A percentile compares a stretch with the other conserved stretches of the same genome.
phyloP scores from a whole-genome alignment of 2,329 filamentous ascomycete species.

The Claviceps arundinis region DNA sequence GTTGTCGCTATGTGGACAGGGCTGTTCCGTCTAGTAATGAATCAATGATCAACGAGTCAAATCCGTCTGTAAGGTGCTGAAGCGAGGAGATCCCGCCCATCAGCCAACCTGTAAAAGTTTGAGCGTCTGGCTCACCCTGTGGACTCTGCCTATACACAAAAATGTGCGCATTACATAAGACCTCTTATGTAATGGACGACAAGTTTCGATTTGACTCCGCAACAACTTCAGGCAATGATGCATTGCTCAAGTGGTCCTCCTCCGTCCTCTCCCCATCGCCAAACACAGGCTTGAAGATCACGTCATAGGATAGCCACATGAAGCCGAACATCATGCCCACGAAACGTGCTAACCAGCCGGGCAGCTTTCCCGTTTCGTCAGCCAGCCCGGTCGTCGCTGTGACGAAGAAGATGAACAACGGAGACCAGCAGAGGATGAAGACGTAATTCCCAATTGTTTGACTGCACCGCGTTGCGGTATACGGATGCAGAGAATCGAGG shows the following conservation, averaged over 20 bases:
- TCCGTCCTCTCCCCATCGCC: slow-evolving; percentile 71
- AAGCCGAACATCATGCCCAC: slow-evolving; percentile 38
- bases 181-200: not conserved
- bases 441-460: slow-evolving; percentile 54
- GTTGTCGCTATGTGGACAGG: too few species aligned
- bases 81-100: too few species aligned
- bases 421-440: slow-evolving; percentile 43
- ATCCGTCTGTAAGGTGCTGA: too few species aligned
- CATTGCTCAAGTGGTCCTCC: slow-evolving; percentile 3
- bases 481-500: slow-evolving; percentile 55
- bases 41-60: too few species aligned
- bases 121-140: too few species aligned
- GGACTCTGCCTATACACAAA: too few species aligned
- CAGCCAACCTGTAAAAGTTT: too few species aligned
- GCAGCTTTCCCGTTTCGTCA: slow-evolving; percentile 53
- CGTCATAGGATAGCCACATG: slow-evolving; percentile 33
- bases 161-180: too few species aligned
- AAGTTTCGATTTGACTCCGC: not conserved
- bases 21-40: too few species aligned
- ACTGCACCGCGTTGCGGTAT: slow-evolving; percentile 50
- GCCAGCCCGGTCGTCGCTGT: slow-evolving; percentile 32
- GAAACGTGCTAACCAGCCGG: slow-evolving; percentile 48
- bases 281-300: slow-evolving; percentile 46
- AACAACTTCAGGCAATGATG: too few species aligned
- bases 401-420: slow-evolving; percentile 44